phyloP scores from a whole-genome alignment of 495 filamentous ascomycete species.

The Eremomyces bilateralis region DNA sequence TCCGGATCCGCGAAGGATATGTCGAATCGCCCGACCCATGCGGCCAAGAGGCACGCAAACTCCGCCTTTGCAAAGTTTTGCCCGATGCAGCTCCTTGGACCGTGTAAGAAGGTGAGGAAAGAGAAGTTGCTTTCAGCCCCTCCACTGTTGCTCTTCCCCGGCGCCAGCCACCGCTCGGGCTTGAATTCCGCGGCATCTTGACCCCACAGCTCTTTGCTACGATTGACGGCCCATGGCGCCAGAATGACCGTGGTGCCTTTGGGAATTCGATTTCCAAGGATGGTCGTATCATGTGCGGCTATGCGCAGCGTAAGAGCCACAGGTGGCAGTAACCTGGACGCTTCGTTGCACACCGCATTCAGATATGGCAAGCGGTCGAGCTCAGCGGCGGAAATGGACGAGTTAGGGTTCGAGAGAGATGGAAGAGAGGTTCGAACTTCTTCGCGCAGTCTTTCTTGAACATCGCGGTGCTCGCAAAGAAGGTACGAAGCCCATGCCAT shows the following conservation, averaged over 20 bases:
- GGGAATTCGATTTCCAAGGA: slow-evolving; percentile 33
- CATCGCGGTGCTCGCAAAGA: slow-evolving; percentile 32
- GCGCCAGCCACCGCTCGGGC: slow-evolving; percentile 21
- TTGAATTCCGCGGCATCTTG: slow-evolving; percentile 21
- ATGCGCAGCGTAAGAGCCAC: slow-evolving; percentile 40
- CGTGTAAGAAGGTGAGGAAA: slow-evolving; percentile 23
- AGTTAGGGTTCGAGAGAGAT: slow-evolving; percentile 21
- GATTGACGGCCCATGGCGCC: slow-evolving; percentile 24
- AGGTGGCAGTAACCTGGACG: slow-evolving; percentile 33
- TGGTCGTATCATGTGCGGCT: slow-evolving; percentile 38
- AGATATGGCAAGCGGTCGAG: slow-evolving; percentile 38
- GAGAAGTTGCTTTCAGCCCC: slow-evolving; percentile 19
- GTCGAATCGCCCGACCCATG: slow-evolving; percentile 48
- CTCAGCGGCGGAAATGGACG: slow-evolving; percentile 25
- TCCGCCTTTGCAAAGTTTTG: slow-evolving; percentile 63
- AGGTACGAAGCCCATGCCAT: slow-evolving; percentile 39
- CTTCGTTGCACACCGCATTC: slow-evolving; percentile 38
- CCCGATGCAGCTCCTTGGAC: slow-evolving; percentile 26
- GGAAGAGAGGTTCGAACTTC: slow-evolving; percentile 44
- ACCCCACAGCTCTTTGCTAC: slow-evolving; percentile 17
- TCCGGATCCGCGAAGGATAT: slow-evolving; percentile 26
- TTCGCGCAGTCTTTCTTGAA: slow-evolving; percentile 34
- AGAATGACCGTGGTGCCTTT: slow-evolving; percentile 31
- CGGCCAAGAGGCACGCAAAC: slow-evolving; percentile 61
- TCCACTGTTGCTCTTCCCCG: slow-evolving; percentile 17